Base-by-base conservation (phyloP, 495 filamentous ascomycete genomes). In the Daldinia caldariorum region DNA sequence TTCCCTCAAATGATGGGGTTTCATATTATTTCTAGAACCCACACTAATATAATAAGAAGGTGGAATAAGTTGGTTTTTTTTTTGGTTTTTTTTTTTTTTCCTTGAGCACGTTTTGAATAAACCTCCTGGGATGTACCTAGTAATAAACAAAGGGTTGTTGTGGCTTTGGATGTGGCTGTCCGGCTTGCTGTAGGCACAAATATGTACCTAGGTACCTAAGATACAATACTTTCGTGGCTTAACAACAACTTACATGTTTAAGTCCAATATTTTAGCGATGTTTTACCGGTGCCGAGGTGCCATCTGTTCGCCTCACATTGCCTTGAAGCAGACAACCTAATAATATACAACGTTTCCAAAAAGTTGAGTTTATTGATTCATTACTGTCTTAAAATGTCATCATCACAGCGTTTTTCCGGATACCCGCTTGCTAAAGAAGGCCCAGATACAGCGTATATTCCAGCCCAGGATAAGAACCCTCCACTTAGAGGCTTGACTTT, bases 401-500 rank as follows among this genome's bases (percentile, higher is more conserved):
- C 75, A 3, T 57, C 55, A 9, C 70, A 62, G 57, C 61, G 70
- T 16, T 77, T 75, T 35, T 65, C 62, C 0, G 75, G 75, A 18
- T 77, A 77, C 34, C 75, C 75, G 22, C 55, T 65, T 3, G 67
- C 73, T 18, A 69, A 58, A 20, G 70, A 75, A 50, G 72, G 72
- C 5, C 72, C 75, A 1, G 65, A 71, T 13, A 70, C 69, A 16
- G 9, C 38, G 6, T 73, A 70, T 18, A 39, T 38, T 0, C 54
- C 63, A 10, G 32, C 20, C n/a, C 45, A 51, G 26, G 71, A 77
- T 13, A 65, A 71, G 49, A 77, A 77, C 31, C 75, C 75, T 10
- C 63, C 58, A 6, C 57, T 77, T 35, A 66, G 68, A 20, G 75
- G 75, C 57, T 77, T 73, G 75, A 41, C 68, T 3, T 56, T 77